Evolutionary conservation across 2,329 filamentous ascomycete species (phyloP), one percentile per base, ranked within the genome.

Genomic region (Ophiostoma australiae): DNA sequence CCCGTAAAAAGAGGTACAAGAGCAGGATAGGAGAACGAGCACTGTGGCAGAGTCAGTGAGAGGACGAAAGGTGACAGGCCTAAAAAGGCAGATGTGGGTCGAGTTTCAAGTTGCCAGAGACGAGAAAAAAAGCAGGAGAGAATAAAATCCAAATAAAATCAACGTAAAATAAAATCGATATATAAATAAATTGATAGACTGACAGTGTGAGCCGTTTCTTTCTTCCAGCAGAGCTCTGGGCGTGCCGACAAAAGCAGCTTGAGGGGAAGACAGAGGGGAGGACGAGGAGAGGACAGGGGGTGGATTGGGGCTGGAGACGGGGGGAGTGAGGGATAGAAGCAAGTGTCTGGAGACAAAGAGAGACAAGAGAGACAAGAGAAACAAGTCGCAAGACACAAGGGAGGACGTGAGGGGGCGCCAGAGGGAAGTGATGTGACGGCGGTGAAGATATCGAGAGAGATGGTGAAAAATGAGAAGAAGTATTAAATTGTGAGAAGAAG

Each of bases 71-170:
- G 48, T 67, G 67, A 69, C 27, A 41, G 61, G 44, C 41, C 23
- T 67, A 72, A 71, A 70, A 69, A 71, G 69, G 70, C 13, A 20
- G 69, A 69, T 41, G 71, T 71, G 71, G 71, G 70, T 69, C 69
- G 33, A 65, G 71, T 71, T 72, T 71, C 69, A 72, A 69, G 71
- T 71, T 71, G 66, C 61, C 58, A 52, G 35, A 68, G 39, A 61
- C 55, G 63, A 63, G 63, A 48, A 61, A 65, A 63, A 63, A 55
- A 11, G 33, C 27, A 11, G 65, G 15, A 63, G 52, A 27, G 11
- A 39, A 20, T 65, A 17, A 37, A 20, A 35, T 31, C 20, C 4
- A 65, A 58, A 41, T 41, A 13, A 41, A 41, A 41, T 41, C 39
- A n/a, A 31, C 27, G 27, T 15, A 3, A 4, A 41, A 41, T 41